Base-by-base conservation (phyloP, 768 basidiomycete species). In the Royoungia palumana region DNA sequence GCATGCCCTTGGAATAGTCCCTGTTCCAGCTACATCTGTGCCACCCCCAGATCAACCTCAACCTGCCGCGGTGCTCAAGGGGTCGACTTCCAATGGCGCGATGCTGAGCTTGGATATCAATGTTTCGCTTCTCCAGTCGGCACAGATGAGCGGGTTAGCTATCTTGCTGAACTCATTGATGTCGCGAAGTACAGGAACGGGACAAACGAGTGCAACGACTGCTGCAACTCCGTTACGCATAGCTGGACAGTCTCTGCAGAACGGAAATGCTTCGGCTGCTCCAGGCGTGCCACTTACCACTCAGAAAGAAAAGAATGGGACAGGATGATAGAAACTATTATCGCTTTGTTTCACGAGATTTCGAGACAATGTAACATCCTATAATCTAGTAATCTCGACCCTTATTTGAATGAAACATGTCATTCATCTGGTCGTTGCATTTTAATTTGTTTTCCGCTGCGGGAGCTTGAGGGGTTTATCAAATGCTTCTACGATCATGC, bases 81-180 rank as follows among this genome's bases (percentile, higher is more conserved):
- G 86, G 24, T 83, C 85, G 1, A 81, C 82, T 3, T 77, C 81
- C 7, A 82, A 87, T 58, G 87, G 87, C 12, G 76, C 79, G 17
- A 81, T 85, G 74, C 66, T 89, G 49, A 85, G 77, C 61, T 69
- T 92, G 46, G 89, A 91, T 54, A 86, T 92, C 61, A 89, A 90
- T 51, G 80, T 89, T 24, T 81, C 82, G 14, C 66, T 83, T 17
- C 71, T 92, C 46, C 84, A 88, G 64, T 74, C 81, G 16, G 72
- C 79, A n/a, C 89, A 91, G 59, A 84, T 87, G 81, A 86, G 76
- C 60, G 86, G 87, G 13, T 58, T 89, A 55, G 85, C 85, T 17
- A 70, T 83, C 53, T 71, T 90, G 11, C 65, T 90, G 52, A 89
- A 87, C 65, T 81, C 83, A 3, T 64, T 89, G 54, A 82, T 87